Evolutionary conservation across 2,329 filamentous ascomycete species (phyloP), one percentile per base, ranked within the genome.

Genomic region (Clarireedia hainanense): DNA sequence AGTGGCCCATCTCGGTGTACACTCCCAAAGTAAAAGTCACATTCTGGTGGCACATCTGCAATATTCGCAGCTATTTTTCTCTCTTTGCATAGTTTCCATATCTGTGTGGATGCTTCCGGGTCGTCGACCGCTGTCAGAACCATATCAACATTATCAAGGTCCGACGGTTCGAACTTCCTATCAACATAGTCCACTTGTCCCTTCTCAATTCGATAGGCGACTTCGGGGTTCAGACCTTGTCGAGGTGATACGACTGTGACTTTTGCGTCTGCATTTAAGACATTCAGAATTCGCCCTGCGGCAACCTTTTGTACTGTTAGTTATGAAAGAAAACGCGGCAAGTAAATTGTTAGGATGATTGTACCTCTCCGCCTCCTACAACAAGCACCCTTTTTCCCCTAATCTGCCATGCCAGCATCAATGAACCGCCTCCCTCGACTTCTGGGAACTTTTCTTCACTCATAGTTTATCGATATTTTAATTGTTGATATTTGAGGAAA

Each of bases 11-110:
- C 94, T 50, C 94, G 86, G 73, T 99, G 89, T 40, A 96, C 86
- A 69, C 88, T 94, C 60, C 94, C 94, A 74, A 99, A 99, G 77
- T 96, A 99, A 70, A 99, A 99, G 69, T 99, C 94, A 72, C 94
- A 99, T 71, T 99, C 94, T 0, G 90, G 81, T 0, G 94, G 94
- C 3, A 99, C 94, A 69, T 99, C 94, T 63, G 94, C 94, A 63
- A 99, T 96, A 72, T 99, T 99, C 56, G 91, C 91, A 5, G 91
- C 84, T 61, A 97, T 88, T 58, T 84, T 84, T 58, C 78, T 80
- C 70, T 90, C 80, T 71, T 95, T 92, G 79, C 92, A 97, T 24
- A 96, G 79, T 70, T 92, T 92, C 88, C 91, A 99, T 69, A 99
- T 90, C 60, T 82, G 79, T 0, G 89, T 86, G 0, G 91, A 96